Percentiles rank a stretch among this genome's conserved stretches.
phyloP scores from a whole-genome alignment of 2,329 filamentous ascomycete genomes.

The Verticillium nonalfalfae region DNA sequence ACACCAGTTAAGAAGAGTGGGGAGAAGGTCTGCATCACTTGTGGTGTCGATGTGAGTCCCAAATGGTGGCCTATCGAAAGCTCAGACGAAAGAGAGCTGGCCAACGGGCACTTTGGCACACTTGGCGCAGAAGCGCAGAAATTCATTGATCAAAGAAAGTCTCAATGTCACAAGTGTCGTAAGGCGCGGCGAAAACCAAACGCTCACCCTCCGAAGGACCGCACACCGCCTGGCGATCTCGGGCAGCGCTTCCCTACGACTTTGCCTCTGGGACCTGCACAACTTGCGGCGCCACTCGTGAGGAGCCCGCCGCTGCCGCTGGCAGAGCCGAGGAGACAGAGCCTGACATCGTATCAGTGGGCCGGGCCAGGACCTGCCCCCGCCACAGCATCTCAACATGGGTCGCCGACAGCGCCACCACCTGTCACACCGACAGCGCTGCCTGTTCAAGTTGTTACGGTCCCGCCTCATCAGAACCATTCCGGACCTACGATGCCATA shows the following conservation, averaged over 20 bases:
- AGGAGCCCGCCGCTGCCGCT: conserved; percentile 10
- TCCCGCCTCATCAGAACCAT: conserved; percentile 26
- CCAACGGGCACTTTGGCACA: conserved; percentile 42
- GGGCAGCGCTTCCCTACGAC: conserved; percentile 10
- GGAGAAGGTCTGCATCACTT: conserved; percentile 56
- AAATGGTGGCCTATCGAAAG: conserved; percentile 63
- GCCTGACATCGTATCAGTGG: background rate
- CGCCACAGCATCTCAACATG: conserved; percentile 7
- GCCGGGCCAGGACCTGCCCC: background rate
- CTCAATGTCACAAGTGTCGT: conserved; percentile 72
- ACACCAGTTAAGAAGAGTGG: conserved; percentile 23
- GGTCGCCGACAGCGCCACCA: conserved; percentile 19
- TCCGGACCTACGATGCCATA: conserved; percentile 29
- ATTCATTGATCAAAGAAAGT: conserved; percentile 53
- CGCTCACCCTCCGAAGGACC: conserved; percentile 16
- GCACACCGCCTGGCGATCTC: background rate
- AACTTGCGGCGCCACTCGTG: conserved; percentile 7
- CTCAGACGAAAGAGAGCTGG: conserved; percentile 42
- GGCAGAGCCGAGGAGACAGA: conserved; percentile 10
- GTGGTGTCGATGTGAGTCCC: conserved; percentile 64
- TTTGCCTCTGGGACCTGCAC: conserved; percentile 17
- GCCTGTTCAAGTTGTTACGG: conserved; percentile 11
- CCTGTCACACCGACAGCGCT: conserved; percentile 13
- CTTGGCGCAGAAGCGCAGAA: conserved; percentile 51
- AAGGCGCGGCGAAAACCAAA: conserved; percentile 43